Conservation (phyloP, 176 grass and related monocot genomes). For the Raddia distichophylla region DNA sequence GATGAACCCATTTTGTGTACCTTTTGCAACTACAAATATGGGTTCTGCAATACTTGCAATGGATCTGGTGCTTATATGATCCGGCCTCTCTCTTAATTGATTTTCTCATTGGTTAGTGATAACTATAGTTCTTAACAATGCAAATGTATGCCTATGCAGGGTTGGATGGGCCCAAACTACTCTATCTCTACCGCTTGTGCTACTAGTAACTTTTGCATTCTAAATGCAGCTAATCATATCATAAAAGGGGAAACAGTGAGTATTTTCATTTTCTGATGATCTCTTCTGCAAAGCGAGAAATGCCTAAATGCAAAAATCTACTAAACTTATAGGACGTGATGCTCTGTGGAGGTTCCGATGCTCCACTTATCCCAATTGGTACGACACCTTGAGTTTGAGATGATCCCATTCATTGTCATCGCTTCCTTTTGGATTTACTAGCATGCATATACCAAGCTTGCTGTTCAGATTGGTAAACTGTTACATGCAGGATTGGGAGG, state of each 20-base stretch:
- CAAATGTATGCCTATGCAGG: slow-evolving; percentile 47
- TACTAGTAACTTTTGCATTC: slow-evolving; percentile 98
- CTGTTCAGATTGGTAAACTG: slow-evolving; percentile 18
- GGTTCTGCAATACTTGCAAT: slow-evolving; percentile 99
- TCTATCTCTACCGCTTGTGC: slow-evolving; percentile 98
- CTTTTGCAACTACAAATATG: slow-evolving; percentile 99
- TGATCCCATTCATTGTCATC: slow-evolving; percentile 10
- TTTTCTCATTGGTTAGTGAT: slow-evolving; percentile 24
- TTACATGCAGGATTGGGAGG: slow-evolving; percentile 82
- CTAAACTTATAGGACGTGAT: slow-evolving; percentile 78
- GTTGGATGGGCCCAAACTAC: slow-evolving; percentile 99
- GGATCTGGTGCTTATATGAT: slow-evolving; percentile 76
- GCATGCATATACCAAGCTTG: slow-evolving; percentile 15
- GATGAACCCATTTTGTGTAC: slow-evolving; percentile 98
- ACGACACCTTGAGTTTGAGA: slow-evolving; percentile 11
- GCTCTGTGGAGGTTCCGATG: slow-evolving; percentile 99
- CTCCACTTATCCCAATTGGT: slow-evolving; percentile 94
- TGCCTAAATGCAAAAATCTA: slow-evolving; percentile 25
- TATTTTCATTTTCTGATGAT: slow-evolving; percentile 29
- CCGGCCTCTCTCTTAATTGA: slow-evolving; percentile 14
- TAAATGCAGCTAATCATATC: slow-evolving; percentile 97
- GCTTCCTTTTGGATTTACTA: slow-evolving; percentile 13
- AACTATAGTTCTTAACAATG: slow-evolving; percentile 15
- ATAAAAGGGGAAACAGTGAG: slow-evolving; percentile 87
- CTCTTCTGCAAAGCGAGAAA: slow-evolving; percentile 1